phyloP scores from a whole-genome alignment of 1,284 basidiomycete genomes.

The Apiotrichum sp. region DNA sequence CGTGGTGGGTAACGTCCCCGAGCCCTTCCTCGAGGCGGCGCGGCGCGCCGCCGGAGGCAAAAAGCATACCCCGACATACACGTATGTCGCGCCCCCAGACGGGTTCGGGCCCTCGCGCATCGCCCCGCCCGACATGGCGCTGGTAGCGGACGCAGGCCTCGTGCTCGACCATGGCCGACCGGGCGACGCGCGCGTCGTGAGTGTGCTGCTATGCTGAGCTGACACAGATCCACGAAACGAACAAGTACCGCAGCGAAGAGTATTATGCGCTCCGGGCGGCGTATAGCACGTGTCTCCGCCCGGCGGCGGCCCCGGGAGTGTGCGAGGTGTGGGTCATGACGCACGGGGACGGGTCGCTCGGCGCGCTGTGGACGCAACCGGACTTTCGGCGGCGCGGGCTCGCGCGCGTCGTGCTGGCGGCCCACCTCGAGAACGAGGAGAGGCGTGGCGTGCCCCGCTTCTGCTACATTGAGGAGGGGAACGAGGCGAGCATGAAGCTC shows the following conservation, averaged over 20 bases:
- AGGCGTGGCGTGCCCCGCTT: neutral
- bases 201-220: neutral
- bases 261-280: constrained; percentile 17
- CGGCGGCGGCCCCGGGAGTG: neutral
- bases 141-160: neutral
- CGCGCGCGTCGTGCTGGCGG: constrained; percentile 19
- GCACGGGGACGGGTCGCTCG: constrained; percentile 21
- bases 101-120: neutral
- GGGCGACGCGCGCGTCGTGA: constrained; percentile 17
- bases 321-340: constrained; percentile 22
- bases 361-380: constrained; percentile 24
- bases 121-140: neutral
- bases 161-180: constrained; percentile 7
- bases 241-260: constrained; percentile 5
- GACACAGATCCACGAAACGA: constrained; percentile 10
- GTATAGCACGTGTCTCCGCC: constrained; percentile 10
- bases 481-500: constrained; percentile 1
- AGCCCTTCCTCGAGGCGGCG: constrained; percentile 9
- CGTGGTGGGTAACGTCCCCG: constrained; percentile 10
- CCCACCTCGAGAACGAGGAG: constrained; percentile 7
- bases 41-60: neutral
- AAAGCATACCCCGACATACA: neutral
- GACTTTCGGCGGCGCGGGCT: constrained; percentile 21
- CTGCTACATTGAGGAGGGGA: constrained; percentile 1
- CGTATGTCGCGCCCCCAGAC: neutral